Evolutionary conservation across 768 basidiomycete genomes (phyloP), one percentile per base, ranked within the genome.

Genomic region (Udeniomyces megalosporus): DNA sequence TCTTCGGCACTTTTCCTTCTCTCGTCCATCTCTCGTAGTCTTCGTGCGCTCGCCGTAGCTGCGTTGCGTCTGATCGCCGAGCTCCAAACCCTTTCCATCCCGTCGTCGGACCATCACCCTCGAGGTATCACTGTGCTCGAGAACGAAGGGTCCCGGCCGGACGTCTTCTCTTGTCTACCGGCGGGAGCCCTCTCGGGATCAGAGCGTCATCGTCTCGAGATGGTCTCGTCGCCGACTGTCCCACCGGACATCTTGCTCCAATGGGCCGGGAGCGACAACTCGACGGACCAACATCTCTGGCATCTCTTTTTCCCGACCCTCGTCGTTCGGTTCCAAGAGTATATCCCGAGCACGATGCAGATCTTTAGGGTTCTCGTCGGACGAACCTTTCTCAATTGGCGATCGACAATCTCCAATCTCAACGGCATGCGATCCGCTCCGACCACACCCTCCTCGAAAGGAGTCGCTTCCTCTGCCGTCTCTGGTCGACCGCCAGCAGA

Each of bases 271-370:
- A 70, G 71, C 55, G 71, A 71, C 29, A 61, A 69, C 45, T 44
- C 66, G 22, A 73, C 70, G 57, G 71, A 71, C 61, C 66, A 66
- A 2, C 44, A 66, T n/a, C 61, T 73, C 22, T 73, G 72, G 71
- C 45, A 69, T 28, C 63, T 70, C 11, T 55, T 70, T 22, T 60
- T 70, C 26, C 72, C 72, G 3, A 66, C 63, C 44, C 67, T 72
- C 57, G 53, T 70, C 20, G 38, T 34, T 14, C 64, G 65, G 34
- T 47, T 73, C 7, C 45, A 54, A 8, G 65, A 68, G 10, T 47
- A 50, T 12, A 58, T 71, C 0, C 67, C 71, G 3, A 59, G 50
- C 15, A 60, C 69, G 0, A 65, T 69, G 15, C 53, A 63, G 4
- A 67, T 70, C 31, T 60, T 71, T 15, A 66, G 69, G 44, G 54